A percentile compares a stretch with the other conserved stretches of the same genome.
These are phyloP conservation scores for Candida xyloterini DNA, from an alignment of 805 yeast genomes.

Conservation along the genomic window DNA sequence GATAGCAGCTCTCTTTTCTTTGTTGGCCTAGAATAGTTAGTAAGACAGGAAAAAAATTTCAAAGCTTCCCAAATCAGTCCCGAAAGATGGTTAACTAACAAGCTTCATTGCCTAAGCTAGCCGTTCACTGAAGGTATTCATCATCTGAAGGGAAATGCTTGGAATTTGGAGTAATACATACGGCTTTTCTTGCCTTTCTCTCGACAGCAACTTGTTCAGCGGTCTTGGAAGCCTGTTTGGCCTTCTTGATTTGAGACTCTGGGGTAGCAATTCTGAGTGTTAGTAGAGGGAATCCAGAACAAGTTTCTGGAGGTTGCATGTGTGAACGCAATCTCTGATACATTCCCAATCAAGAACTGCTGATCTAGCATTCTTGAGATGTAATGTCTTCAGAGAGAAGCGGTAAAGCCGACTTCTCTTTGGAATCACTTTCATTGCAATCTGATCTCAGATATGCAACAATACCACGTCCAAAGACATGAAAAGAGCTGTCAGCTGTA, in stretches of 20 bases:
- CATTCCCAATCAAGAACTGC: conserved; percentile 30
- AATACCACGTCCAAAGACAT: conserved; percentile 28
- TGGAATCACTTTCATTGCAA: conserved; percentile 26
- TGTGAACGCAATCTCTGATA: conserved; percentile 12
- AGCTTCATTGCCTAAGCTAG: conserved; percentile 73
- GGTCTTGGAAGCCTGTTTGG: conserved; percentile 74
- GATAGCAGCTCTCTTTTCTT: conserved; percentile 44
- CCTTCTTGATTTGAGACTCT: conserved; percentile 83
- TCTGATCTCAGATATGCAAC: conserved; percentile 18
- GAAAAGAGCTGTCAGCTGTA: conserved; percentile 24
- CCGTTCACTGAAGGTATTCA: conserved; percentile 51
- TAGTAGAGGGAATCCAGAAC: conserved; percentile 18
- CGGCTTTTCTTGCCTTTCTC: conserved; percentile 73
- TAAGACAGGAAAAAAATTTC: conserved; percentile 12
- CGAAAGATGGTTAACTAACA: conserved; percentile 83
- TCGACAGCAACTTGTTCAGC: conserved; percentile 78
- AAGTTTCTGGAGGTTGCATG: conserved; percentile 12
- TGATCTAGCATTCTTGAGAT: conserved; percentile 28
- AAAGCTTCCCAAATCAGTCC: conserved; percentile 50
- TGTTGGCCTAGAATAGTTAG: conserved; percentile 39
- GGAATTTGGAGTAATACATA: conserved; percentile 53
- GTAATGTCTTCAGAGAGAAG: conserved; percentile 14
- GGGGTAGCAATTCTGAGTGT: conserved; percentile 52
- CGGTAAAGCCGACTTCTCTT: conserved; percentile 26
- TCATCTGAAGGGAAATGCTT: conserved; percentile 27